Conservation (phyloP, 2,329 filamentous ascomycete species). For the Colletotrichum lindemuthianum region DNA sequence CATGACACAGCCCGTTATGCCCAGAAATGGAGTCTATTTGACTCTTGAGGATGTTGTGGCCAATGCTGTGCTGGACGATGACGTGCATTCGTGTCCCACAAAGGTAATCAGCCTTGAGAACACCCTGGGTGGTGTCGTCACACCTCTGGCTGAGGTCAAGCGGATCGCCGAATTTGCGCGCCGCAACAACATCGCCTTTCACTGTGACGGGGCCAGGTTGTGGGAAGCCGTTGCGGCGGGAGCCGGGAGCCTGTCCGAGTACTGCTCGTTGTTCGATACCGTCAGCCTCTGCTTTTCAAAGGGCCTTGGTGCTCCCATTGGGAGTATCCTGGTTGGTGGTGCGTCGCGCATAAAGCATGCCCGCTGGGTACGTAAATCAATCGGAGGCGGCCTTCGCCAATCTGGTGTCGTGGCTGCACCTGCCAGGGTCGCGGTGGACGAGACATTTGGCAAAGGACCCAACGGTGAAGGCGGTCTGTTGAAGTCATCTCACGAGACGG, state of each 20-base stretch:
- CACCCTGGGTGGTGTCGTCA: conserved; percentile 81
- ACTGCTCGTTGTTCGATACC: conserved; percentile 75
- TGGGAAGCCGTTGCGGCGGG: conserved; percentile 84
- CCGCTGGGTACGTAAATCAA: conserved; percentile 69
- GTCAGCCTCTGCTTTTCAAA: conserved; percentile 85
- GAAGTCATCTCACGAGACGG: conserved; percentile 67
- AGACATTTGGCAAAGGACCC: conserved; percentile 52
- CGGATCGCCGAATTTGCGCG: conserved; percentile 77
- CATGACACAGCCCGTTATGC: conserved; percentile 71
- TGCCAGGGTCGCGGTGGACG: conserved; percentile 72
- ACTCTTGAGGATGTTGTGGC: conserved; percentile 80
- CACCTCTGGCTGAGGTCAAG: conserved; percentile 77
- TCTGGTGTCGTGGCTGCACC: conserved; percentile 78
- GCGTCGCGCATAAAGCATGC: conserved; percentile 49
- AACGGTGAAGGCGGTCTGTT: conserved; percentile 66
- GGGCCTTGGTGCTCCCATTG: conserved; percentile 83
- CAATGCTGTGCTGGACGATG: conserved; percentile 70
- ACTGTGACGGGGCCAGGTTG: conserved; percentile 82
- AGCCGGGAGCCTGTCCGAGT: conserved; percentile 74
- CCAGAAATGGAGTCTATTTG: conserved; percentile 77
- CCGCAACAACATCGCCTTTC: conserved; percentile 71
- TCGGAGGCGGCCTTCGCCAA: conserved; percentile 80
- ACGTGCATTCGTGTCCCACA: conserved; percentile 84
- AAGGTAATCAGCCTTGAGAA: conserved; percentile 87
- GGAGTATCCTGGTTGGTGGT: conserved; percentile 74